Evolutionary conservation across 2,329 filamentous ascomycete genomes (phyloP).

Genomic region (Monosporascus sp.): DNA sequence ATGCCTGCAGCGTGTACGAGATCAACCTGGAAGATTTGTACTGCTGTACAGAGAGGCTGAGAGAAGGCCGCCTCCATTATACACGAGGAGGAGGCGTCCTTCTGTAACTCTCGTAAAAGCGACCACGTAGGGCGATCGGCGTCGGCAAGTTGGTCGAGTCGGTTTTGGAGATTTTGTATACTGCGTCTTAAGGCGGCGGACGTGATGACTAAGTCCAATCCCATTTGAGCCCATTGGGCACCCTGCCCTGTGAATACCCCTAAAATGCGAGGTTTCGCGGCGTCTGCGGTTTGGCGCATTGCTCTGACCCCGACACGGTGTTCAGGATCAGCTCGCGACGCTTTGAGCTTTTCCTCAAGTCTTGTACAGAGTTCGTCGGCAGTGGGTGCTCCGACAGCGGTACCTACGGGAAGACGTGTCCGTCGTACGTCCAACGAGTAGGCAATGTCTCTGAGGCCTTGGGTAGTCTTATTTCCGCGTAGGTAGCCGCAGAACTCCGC

Average conservation of each 20-base stretch:
- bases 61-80: conserved; percentile 12
- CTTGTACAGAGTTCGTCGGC: no score
- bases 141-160: conserved; percentile 15
- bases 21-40: conserved; percentile 34
- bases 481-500: not conserved
- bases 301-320: no score
- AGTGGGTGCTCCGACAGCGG: not conserved
- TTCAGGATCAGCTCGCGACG: no score
- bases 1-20: conserved; percentile 21
- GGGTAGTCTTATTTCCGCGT: not conserved
- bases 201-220: conserved; percentile 9
- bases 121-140: conserved; percentile 16
- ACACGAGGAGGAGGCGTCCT: conserved; percentile 3
- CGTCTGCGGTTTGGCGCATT: no score
- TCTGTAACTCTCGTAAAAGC: conserved; percentile 10
- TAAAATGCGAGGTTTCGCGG: no score
- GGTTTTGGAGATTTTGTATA: conserved; percentile 11
- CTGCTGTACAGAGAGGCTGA: conserved; percentile 30
- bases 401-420: not conserved
- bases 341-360: no score
- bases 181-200: conserved; percentile 6
- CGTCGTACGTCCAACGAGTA: conserved; percentile 1
- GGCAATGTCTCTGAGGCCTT: conserved; percentile 1
- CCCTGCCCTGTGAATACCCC: conserved; percentile 30
- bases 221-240: conserved; percentile 27